Percentiles rank a stretch among this genome's conserved stretches.
phyloP scores from a whole-genome alignment of 345 rosid species.

The Hypericum perforatum region DNA sequence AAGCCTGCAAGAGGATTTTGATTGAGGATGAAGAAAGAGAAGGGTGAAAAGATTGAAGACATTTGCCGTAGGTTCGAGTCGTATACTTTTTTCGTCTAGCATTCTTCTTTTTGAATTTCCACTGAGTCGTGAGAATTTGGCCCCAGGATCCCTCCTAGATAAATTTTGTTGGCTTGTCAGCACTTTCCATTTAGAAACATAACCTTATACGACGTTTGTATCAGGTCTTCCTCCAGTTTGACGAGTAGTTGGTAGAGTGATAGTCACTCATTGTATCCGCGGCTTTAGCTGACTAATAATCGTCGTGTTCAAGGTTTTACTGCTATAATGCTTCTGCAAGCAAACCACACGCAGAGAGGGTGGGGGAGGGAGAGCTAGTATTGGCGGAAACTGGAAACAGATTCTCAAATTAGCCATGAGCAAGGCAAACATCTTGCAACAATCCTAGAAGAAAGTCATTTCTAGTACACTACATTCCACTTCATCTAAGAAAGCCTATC shows the following conservation, averaged over 20 bases:
- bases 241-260: too few relatives aligned
- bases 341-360: too few relatives aligned
- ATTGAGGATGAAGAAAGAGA: conserved; percentile 51
- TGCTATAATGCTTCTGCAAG: too few relatives aligned
- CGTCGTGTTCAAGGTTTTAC: too few relatives aligned
- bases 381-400: conserved; percentile 6
- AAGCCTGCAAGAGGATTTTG: conserved; percentile 81
- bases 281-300: too few relatives aligned
- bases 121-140: too few relatives aligned
- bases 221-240: not conserved
- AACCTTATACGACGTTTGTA: not conserved
- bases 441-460: conserved; percentile 10
- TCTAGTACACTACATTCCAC: conserved; percentile 9
- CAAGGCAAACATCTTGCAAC: conserved; percentile 13
- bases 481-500: conserved; percentile 4
- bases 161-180: conserved; percentile 2
- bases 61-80: not conserved
- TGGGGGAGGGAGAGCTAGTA: not conserved
- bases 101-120: not conserved
- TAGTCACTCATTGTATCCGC: too few relatives aligned
- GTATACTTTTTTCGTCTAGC: conserved; percentile 7
- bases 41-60: not conserved
- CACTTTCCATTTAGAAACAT: not conserved
- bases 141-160: too few relatives aligned
- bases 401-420: conserved; percentile 16